Percentiles rank a stretch among this genome's conserved stretches.
Conservation (phyloP, 2,329 filamentous ascomycete genomes). For the Botryotinia convoluta region DNA sequence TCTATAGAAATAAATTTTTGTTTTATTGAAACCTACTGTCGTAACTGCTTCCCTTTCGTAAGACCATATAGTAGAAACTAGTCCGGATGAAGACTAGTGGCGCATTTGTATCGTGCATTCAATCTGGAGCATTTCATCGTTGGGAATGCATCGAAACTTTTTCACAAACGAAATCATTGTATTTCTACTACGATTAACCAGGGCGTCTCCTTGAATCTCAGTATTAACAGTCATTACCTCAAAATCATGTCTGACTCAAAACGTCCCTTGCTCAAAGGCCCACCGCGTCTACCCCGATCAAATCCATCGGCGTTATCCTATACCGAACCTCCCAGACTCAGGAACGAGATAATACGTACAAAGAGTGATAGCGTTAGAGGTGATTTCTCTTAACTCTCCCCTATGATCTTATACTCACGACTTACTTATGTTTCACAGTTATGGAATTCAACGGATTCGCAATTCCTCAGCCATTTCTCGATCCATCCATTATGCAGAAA, state of each 20-base stretch:
- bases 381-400: background rate
- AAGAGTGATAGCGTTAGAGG: background rate
- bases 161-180: background rate
- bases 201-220: too few relatives aligned
- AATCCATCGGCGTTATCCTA: conserved; percentile 24
- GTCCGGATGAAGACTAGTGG: background rate
- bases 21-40: background rate
- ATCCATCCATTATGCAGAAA: conserved; percentile 30
- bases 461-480: conserved; percentile 34
- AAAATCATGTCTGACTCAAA: conserved; percentile 11
- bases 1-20: background rate
- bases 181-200: background rate
- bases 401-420: background rate
- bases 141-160: background rate
- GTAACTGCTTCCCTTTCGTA: too few relatives aligned
- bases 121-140: too few relatives aligned
- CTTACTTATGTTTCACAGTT: conserved; percentile 20
- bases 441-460: conserved; percentile 29
- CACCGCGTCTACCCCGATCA: conserved; percentile 24
- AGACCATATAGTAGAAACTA: background rate
- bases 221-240: background rate
- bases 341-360: conserved; percentile 24
- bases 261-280: conserved; percentile 26
- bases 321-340: conserved; percentile 27
- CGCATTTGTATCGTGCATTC: background rate